Base-by-base conservation (phyloP, 768 basidiomycete species). In the Phlebiopsis gigantea region DNA sequence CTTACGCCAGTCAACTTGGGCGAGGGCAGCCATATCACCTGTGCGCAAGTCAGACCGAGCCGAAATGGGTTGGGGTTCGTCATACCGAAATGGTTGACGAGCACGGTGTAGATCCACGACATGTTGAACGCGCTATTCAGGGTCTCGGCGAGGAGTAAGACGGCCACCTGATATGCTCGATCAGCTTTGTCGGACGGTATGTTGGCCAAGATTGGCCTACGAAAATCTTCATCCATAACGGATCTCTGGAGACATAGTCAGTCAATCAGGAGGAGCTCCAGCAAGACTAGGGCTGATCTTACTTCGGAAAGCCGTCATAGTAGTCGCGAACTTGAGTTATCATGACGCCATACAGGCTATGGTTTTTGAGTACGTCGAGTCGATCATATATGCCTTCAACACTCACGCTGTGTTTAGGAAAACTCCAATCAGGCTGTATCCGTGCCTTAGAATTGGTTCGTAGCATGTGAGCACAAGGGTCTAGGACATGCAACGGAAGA, bases 71-170 rank as follows among this genome's bases (percentile, higher is more conserved):
- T 10, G 1, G 5, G n/a, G 10, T n/a, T 22, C 17, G 25, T 5
- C 55, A 7, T 56, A 62, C 61, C 61, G 34, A 56, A 62, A 19
- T 58, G 42, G 30, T 45, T 42, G 3, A 62, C 25, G 2, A 62
- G 22, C 3, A 56, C 46, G 17, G 53, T 54, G 45, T 61, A 63
- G 14, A 63, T 59, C 53, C 53, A 58, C 14, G 34, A 29, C 17
- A 61, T 54, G 44, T 59, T 54, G 43, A 63, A 61, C 9, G 39
- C 31, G 19, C 52, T 61, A 24, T 61, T 63, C 24, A 61, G 24
- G 4, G 60, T 59, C 15, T 61, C 62, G 22, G 54, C 53, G 5
- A 61, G 24, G 19, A 63, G 46, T 4, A 63, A 49, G 21, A 47
- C 34, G 14, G 21, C 26, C 17, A 63, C 56, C 62, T 63, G 26